Evolutionary conservation across 1,139 yeast genomes (phyloP).

Genomic region (Tardiomyces depauwii): DNA sequence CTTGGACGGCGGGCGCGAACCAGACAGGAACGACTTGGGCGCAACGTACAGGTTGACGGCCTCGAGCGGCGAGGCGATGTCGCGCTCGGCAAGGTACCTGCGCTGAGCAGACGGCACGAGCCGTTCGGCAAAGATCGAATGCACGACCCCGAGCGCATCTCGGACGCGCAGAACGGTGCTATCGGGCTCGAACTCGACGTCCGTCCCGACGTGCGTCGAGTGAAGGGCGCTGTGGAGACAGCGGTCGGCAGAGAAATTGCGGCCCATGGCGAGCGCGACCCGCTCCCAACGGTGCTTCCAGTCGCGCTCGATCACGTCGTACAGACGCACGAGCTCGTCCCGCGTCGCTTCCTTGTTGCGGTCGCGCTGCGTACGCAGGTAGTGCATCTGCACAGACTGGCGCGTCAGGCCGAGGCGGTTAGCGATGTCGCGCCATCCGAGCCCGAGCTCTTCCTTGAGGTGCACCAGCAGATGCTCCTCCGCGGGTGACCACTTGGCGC

Average conservation of each 20-base stretch:
- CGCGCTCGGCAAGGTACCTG: background rate
- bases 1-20: too few relatives aligned
- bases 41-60: slow-evolving; percentile 5
- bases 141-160: background rate
- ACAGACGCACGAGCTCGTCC: slow-evolving; percentile 2
- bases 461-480: background rate
- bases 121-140: background rate
- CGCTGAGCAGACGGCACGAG: background rate
- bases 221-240: background rate
- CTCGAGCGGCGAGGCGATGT: background rate
- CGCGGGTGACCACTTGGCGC: too few relatives aligned
- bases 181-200: background rate
- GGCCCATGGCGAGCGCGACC: slow-evolving; percentile 20
- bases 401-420: slow-evolving; percentile 26
- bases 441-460: background rate
- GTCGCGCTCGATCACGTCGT: slow-evolving; percentile 22
- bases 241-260: slow-evolving; percentile 11
- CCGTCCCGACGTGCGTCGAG: background rate
- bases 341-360: slow-evolving; percentile 25
- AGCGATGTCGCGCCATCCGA: slow-evolving; percentile 29
- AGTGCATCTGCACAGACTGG: slow-evolving; percentile 36
- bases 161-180: background rate
- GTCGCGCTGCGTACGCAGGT: slow-evolving; percentile 28
- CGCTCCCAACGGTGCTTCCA: slow-evolving; percentile 33
- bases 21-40: slow-evolving; percentile 3